phyloP scores from a whole-genome alignment of 2,329 filamentous ascomycete species.

The Ceratocystis eucalypticola region DNA sequence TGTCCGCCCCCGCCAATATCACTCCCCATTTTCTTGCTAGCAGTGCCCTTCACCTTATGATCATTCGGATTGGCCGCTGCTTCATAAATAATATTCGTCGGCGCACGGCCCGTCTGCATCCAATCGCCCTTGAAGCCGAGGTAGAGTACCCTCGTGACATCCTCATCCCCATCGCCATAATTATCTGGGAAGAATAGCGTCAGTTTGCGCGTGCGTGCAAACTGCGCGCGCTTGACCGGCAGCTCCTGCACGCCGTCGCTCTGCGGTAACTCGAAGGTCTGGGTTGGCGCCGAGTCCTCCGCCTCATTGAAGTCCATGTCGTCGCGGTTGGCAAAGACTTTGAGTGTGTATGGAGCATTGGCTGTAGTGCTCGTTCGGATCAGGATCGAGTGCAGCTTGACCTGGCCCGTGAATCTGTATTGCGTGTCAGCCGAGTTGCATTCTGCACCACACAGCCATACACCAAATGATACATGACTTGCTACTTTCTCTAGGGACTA shows the following conservation, averaged over 20 bases:
- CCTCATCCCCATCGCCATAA: constrained; percentile 66
- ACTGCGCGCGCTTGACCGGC: constrained; percentile 72
- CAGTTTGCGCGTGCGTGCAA: constrained; percentile 71
- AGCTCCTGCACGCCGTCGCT: constrained; percentile 76
- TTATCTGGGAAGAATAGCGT: constrained; percentile 88
- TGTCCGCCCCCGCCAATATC: constrained; percentile 34
- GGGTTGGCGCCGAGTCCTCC: constrained; percentile 54
- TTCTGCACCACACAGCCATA: too few species aligned
- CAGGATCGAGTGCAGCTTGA: constrained; percentile 82
- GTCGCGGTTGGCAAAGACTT: constrained; percentile 75
- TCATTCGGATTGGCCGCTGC: constrained; percentile 83
- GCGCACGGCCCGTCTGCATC: constrained; percentile 60
- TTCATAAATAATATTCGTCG: constrained; percentile 81
- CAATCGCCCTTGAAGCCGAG: constrained; percentile 90
- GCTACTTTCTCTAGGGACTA: too few species aligned
- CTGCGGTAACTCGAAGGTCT: constrained; percentile 63
- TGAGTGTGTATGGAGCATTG: constrained; percentile 67
- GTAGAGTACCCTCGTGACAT: constrained; percentile 67
- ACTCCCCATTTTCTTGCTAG: constrained; percentile 41
- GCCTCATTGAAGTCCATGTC: constrained; percentile 75
- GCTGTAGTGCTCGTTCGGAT: constrained; percentile 61
- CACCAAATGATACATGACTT: too few species aligned
- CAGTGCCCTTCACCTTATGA: constrained; percentile 54
- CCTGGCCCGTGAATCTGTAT: constrained; percentile 77
- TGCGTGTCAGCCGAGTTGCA: constrained; percentile 3